Evolutionary conservation across 805 yeast genomes (phyloP), one percentile per base, ranked within the genome.

Genomic region (Suhomyces sp.): DNA sequence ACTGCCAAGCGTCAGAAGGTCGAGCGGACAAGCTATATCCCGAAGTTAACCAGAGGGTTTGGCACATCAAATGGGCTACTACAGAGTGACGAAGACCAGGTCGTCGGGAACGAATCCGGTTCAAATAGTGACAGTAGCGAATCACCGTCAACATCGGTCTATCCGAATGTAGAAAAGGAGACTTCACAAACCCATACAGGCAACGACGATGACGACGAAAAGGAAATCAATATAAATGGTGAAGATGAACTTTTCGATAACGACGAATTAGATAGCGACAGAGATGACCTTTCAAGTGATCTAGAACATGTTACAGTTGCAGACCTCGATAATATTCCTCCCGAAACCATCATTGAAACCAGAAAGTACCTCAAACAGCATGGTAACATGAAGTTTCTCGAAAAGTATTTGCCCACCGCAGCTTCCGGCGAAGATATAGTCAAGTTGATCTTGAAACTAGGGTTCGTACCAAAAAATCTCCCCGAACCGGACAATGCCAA

Each of bases 331-430:
- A 29, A 52, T 6, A 50, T 56, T 29, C 44, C 53, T 7, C 57
- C 59, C 6, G 48, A 50, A 24, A 46, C 45, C 5, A 54, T 56
- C 35, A 49, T 49, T 4, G 65, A 66, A 43, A 71, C 77, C 2
- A 61, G 78, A 29, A 72, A 74, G 46, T 83, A 61, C 59, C 67
- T 91, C 49, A 86, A 86, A 60, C 63, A 69, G 3, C 65, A 80
- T 53, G 97, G 97, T 0, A 74, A 80, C 29, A 68, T 76, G 53
- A 65, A 69, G 51, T 90, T 90, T 59, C 64, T 89, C 43, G 82
- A 82, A 51, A 73, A 75, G 46, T 86, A 81, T 55, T 65, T 89
- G 17, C 88, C 92, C 2, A 76, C 78, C 2, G 78, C 79, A 3
- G 84, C 89, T 21, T 74, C 80, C 20, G 75, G 82, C 3, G 76